A percentile compares a stretch with the other conserved stretches of the same genome.
These are phyloP conservation scores for Hortaea werneckii DNA, from an alignment of 2,329 filamentous ascomycete species.

Conservation along the genomic window DNA sequence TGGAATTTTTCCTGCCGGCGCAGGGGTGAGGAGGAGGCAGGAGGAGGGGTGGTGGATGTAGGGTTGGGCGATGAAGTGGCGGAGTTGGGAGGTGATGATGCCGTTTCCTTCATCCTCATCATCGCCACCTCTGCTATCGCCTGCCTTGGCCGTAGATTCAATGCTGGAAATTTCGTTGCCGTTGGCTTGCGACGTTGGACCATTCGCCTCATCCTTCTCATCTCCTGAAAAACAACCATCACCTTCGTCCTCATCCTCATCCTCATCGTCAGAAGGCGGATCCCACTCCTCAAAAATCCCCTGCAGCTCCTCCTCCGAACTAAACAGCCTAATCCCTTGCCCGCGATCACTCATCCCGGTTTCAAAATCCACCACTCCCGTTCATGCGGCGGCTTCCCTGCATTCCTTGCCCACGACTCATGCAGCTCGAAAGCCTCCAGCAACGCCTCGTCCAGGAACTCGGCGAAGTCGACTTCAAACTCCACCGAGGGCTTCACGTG, in stretches of 20 bases:
- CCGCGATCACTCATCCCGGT: constrained; percentile 96
- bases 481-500: constrained; percentile 71
- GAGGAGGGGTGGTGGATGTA: constrained; percentile 83
- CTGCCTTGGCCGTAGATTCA: background rate
- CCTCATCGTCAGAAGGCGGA: constrained; percentile 57
- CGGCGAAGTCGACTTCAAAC: constrained; percentile 92
- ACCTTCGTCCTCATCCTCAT: constrained; percentile 34
- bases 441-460: constrained; percentile 89
- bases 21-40: constrained; percentile 38
- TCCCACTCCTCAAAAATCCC: constrained; percentile 90
- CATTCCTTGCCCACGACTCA: constrained; percentile 66
- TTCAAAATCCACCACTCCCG: constrained; percentile 95
- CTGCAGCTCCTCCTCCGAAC: constrained; percentile 71
- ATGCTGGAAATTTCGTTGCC: background rate
- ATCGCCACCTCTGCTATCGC: constrained; percentile 20
- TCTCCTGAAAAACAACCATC: constrained; percentile 27
- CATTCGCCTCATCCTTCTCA: constrained; percentile 12
- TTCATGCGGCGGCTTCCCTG: constrained; percentile 25
- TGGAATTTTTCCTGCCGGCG: constrained; percentile 72
- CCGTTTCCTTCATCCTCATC: constrained; percentile 38
- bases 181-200: constrained; percentile 7
- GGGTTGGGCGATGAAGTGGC: constrained; percentile 90
- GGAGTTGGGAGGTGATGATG: constrained; percentile 79
- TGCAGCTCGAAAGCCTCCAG: constrained; percentile 75
- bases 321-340: constrained; percentile 85